phyloP scores from a whole-genome alignment of 2,329 filamentous ascomycete species.

The Ascochyta koolunga region DNA sequence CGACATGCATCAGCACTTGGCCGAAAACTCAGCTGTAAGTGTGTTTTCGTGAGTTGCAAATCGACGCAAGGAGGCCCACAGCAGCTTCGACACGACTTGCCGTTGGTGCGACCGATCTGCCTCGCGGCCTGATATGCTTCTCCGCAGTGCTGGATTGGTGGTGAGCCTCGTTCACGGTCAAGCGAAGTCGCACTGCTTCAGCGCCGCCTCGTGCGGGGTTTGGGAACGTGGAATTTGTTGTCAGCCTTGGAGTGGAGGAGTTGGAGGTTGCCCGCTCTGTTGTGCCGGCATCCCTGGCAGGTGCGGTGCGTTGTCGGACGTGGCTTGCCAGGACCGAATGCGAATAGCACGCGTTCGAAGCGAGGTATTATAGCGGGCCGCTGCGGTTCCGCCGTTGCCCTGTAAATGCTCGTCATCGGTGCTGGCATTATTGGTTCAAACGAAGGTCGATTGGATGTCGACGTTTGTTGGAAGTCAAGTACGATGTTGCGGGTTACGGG shows the following conservation, averaged over 20 bases:
- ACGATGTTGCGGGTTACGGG: background rate
- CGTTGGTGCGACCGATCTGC: conserved; percentile 6
- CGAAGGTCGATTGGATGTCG: background rate
- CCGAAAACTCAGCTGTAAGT: conserved; percentile 12
- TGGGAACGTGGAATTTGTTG: background rate
- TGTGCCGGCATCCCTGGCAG: background rate
- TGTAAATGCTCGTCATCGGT: background rate
- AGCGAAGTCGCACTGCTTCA: conserved; percentile 11
- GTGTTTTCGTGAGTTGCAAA: conserved; percentile 2
- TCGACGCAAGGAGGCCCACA: conserved; percentile 3
- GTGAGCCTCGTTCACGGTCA: background rate
- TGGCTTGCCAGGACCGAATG: background rate
- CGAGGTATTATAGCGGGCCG: conserved; percentile 13
- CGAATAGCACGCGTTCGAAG: conserved; percentile 1
- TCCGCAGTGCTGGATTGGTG: conserved; percentile 1
- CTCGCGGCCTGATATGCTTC: background rate
- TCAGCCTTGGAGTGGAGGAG: background rate
- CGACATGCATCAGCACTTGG: conserved; percentile 4
- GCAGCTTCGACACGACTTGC: background rate
- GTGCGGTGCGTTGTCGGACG: background rate
- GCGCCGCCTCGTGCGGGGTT: conserved; percentile 5
- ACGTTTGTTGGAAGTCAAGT: background rate
- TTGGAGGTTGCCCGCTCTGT: background rate
- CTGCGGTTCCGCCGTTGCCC: background rate
- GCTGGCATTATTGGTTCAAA: background rate